Evolutionary conservation across 352 stramenopile genomes (phyloP), one percentile per base, ranked within the genome.

Genomic region (Phytophthora melonis): DNA sequence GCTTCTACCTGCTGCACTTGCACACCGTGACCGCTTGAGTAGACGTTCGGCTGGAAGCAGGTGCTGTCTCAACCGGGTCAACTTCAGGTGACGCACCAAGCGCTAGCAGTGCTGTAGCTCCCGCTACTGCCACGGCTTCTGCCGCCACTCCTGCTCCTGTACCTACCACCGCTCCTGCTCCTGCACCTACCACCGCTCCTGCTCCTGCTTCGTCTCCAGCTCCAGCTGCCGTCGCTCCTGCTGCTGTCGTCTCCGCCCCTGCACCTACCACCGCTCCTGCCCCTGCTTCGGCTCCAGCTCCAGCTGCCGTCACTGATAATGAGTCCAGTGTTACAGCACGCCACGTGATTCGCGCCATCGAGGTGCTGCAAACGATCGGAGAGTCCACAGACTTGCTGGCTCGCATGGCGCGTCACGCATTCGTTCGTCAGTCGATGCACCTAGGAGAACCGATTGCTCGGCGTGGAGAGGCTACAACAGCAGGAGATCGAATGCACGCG

Each of bases 281-380:
- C 16, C 8, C 34, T 16, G 8, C 34, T 41, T 14, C 34, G 3
- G 10, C 34, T 16, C 34, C 34, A 41, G 34, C 34, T 16, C 34
- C 34, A 16, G 34, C 34, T 41, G 34, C 34, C 34, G 13, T 10
- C 34, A 14, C 8, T 10, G 34, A 9, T 41, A 41, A 36, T 47
- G 39, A 58, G 58, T 7, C 39, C 67, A 52, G 43, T 56, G 32
- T 82, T 34, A 72, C 67, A 32, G 34, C 72, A 21, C 72, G 76
- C 18, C 68, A 70, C 19, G 54, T 77, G 23, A 66, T 90, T 45
- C 75, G 83, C 30, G 63, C 78, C 9, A 87, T 92, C 43, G 83
- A 92, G 61, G 84, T 66, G 30, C 56, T 92, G 53, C 80, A 90
- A 68, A 79, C 70, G 1, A 80, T 91, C 23, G 85, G 85, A 32